Percentiles rank a stretch among this genome's conserved stretches.
These are phyloP conservation scores for Sporothrix euskadiensis DNA, from an alignment of 2,329 filamentous ascomycete genomes.

Conservation along the genomic window DNA sequence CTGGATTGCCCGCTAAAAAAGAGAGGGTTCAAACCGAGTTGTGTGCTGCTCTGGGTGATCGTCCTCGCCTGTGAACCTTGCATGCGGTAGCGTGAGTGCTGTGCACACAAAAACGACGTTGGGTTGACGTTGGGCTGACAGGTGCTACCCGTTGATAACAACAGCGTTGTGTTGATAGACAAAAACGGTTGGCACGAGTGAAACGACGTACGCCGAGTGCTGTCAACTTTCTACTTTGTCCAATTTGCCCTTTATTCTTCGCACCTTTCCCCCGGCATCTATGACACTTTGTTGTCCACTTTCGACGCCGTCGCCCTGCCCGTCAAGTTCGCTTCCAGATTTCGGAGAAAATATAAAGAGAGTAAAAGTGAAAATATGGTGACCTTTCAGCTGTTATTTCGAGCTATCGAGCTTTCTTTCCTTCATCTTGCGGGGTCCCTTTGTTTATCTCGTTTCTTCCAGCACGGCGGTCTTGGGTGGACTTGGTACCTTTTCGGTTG, in stretches of 20 bases:
- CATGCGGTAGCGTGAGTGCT: background rate
- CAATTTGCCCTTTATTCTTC: constrained; percentile 5
- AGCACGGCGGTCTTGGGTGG: background rate
- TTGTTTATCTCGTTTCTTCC: background rate
- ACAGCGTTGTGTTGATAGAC: background rate
- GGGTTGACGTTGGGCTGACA: background rate
- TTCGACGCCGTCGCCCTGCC: background rate
- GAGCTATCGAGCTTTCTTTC: background rate
- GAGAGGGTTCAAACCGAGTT: background rate
- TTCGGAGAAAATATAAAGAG: background rate
- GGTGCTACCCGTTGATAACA: background rate
- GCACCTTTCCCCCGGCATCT: background rate
- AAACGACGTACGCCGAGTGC: background rate
- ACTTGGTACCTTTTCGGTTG: background rate
- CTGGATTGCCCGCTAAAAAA: background rate
- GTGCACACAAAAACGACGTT: background rate
- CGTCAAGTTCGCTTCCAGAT: background rate
- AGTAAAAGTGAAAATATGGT: background rate
- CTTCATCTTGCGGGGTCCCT: background rate
- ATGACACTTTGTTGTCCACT: background rate
- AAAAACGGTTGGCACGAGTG: background rate
- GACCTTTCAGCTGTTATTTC: background rate
- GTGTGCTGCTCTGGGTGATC: constrained; percentile 18
- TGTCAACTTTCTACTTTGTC: background rate
- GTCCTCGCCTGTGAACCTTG: constrained; percentile 17